A percentile compares a stretch with the other conserved stretches of the same genome.
Conservation (phyloP, 1,284 basidiomycete genomes). For the Ustilago xerochloae region DNA sequence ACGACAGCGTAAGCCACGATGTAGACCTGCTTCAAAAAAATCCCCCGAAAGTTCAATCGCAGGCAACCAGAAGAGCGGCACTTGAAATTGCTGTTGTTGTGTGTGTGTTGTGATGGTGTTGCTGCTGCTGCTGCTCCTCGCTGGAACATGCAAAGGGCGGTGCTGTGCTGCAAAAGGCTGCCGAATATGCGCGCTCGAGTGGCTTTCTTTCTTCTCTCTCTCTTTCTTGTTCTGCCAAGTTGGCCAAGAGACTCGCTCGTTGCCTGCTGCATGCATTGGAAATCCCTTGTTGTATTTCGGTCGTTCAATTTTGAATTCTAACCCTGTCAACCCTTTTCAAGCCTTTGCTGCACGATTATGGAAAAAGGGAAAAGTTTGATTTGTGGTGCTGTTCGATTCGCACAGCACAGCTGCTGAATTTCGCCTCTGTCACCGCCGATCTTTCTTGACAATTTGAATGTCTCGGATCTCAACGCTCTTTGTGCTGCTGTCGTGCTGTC, state of each 20-base stretch:
- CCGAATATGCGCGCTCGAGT: background rate
- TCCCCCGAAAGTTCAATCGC: background rate
- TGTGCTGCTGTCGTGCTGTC: background rate
- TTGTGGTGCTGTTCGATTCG: background rate
- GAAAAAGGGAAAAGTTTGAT: no score
- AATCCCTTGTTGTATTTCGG: background rate
- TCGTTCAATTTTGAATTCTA: background rate
- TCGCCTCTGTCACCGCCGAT: conserved; percentile 10
- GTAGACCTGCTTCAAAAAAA: background rate
- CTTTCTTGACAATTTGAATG: background rate
- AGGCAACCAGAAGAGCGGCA: background rate
- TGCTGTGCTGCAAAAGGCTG: background rate
- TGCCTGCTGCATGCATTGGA: background rate
- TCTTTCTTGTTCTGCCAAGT: background rate
- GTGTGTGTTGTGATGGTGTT: background rate
- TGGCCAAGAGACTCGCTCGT: background rate
- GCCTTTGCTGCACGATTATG: no score
- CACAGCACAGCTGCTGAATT: background rate
- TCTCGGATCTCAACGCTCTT: background rate
- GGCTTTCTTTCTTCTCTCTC: background rate
- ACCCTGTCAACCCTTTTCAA: conserved; percentile 1
- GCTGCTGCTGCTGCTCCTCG: background rate
- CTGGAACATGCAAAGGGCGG: background rate
- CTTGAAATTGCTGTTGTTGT: conserved; percentile 1
- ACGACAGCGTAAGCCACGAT: conserved; percentile 4